phyloP scores from a whole-genome alignment of 2,329 filamentous ascomycete genomes.

The Pestalotiopsis sp. region DNA sequence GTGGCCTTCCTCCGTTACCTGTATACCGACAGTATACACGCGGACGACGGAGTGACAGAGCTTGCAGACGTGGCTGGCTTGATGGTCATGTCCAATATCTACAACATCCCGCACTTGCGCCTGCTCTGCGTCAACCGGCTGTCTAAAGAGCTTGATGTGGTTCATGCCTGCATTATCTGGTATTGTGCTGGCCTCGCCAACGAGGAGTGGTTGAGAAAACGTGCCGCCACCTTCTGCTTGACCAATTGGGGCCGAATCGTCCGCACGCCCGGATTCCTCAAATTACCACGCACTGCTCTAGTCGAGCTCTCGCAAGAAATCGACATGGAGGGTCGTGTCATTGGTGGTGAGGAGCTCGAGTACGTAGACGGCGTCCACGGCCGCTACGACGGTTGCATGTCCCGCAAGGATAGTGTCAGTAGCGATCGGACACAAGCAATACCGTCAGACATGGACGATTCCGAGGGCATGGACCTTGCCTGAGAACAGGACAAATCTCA shows the following conservation, averaged over 20 bases:
- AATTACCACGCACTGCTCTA: slow-evolving; percentile 75
- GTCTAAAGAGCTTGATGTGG: slow-evolving; percentile 87
- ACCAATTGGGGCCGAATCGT: slow-evolving; percentile 95
- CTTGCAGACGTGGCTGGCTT: slow-evolving; percentile 89
- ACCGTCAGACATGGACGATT: slow-evolving; percentile 62
- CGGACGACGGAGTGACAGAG: slow-evolving; percentile 73
- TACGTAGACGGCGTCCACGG: slow-evolving; percentile 54
- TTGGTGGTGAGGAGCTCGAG: slow-evolving; percentile 82
- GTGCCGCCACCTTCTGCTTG: slow-evolving; percentile 86
- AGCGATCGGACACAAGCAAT: slow-evolving; percentile 61
- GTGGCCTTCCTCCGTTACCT: slow-evolving; percentile 95
- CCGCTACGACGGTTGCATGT: slow-evolving; percentile 43
- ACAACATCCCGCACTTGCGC: slow-evolving; percentile 92
- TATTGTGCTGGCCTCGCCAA: slow-evolving; percentile 87
- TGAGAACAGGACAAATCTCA: slow-evolving; percentile 17
- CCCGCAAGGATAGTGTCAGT: slow-evolving; percentile 62
- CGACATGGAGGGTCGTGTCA: slow-evolving; percentile 87
- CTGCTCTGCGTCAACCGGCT: slow-evolving; percentile 90
- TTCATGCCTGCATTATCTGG: slow-evolving; percentile 95
- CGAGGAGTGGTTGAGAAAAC: slow-evolving; percentile 91
- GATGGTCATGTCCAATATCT: slow-evolving; percentile 96
- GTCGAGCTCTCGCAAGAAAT: slow-evolving; percentile 94
- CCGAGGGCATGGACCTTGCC: slow-evolving; percentile 64
- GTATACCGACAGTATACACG: slow-evolving; percentile 89
- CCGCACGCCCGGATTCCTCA: slow-evolving; percentile 83